Conservation (phyloP, 106 monocot species). For the Chionographis japonica region DNA sequence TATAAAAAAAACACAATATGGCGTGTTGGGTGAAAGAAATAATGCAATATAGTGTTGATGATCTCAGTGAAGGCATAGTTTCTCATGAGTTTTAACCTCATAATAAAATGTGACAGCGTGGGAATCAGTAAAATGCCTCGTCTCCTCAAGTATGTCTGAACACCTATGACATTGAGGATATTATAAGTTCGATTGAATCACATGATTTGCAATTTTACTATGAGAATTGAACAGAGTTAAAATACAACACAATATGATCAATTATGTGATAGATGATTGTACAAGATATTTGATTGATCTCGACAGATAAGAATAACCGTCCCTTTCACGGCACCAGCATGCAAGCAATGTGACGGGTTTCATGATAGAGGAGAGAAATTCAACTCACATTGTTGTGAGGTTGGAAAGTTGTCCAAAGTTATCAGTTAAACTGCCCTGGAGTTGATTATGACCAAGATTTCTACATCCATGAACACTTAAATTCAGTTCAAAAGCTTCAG, state of each 20-base stretch:
- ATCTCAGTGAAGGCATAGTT: too few species aligned
- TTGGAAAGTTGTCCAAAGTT: slow-evolving; percentile 41
- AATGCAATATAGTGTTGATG: too few species aligned
- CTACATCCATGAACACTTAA: slow-evolving; percentile 18
- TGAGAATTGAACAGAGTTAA: too few species aligned
- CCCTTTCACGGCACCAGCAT: background rate
- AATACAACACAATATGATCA: too few species aligned
- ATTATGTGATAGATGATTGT: background rate
- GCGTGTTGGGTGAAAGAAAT: too few species aligned
- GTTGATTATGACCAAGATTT: slow-evolving; percentile 58
- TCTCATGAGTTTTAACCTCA: too few species aligned
- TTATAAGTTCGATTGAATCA: background rate
- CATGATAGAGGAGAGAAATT: slow-evolving; percentile 3
- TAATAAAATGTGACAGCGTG: too few species aligned
- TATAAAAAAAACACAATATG: too few species aligned
- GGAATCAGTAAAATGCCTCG: too few species aligned
- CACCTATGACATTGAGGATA: background rate
- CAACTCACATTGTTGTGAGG: slow-evolving; percentile 56
- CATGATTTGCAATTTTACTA: too few species aligned
- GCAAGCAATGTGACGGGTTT: background rate
- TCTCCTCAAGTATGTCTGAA: background rate
- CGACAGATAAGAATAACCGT: background rate
- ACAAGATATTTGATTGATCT: background rate
- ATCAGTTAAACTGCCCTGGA: slow-evolving; percentile 54
- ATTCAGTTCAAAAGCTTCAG: slow-evolving; percentile 18